Conservation (phyloP, 2,329 filamentous ascomycete species). For the Calonectria leucothoes region DNA sequence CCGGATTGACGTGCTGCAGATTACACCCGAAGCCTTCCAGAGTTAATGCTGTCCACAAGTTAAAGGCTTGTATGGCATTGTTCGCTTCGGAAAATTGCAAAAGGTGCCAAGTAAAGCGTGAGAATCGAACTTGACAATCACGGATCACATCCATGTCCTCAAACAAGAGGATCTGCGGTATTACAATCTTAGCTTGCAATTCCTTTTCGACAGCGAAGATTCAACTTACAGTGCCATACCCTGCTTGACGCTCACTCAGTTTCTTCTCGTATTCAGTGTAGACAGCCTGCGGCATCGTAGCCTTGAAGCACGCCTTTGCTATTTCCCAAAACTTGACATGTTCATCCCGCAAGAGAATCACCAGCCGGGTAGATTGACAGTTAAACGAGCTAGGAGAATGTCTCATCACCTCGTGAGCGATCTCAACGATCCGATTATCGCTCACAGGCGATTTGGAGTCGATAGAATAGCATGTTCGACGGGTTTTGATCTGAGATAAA, state of each 20-base stretch:
- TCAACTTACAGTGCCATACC: not conserved
- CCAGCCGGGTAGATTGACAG: not conserved
- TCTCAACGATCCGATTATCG: not conserved
- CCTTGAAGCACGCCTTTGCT: not conserved
- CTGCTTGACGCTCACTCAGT: not conserved
- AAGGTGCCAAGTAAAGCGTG: not conserved
- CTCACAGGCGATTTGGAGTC: not conserved
- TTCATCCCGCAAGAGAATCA: not conserved
- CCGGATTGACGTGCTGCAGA: not conserved
- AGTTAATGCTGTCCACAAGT: not conserved
- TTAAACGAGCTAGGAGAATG: not conserved
- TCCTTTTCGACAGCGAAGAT: not conserved
- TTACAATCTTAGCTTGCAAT: too few species aligned
- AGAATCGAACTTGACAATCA: not conserved
- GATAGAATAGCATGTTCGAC: not conserved
- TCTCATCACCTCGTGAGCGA: not conserved
- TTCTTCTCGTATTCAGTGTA: not conserved
- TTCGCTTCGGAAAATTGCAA: not conserved
- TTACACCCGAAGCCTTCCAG: not conserved
- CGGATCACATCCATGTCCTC: conserved; percentile 3
- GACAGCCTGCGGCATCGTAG: not conserved
- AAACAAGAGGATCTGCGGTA: not conserved
- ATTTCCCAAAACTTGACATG: not conserved
- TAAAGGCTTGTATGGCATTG: not conserved
- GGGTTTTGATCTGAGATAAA: not conserved